Conservation (phyloP, 106 monocot genomes). For the Hemerocallis citrina region DNA sequence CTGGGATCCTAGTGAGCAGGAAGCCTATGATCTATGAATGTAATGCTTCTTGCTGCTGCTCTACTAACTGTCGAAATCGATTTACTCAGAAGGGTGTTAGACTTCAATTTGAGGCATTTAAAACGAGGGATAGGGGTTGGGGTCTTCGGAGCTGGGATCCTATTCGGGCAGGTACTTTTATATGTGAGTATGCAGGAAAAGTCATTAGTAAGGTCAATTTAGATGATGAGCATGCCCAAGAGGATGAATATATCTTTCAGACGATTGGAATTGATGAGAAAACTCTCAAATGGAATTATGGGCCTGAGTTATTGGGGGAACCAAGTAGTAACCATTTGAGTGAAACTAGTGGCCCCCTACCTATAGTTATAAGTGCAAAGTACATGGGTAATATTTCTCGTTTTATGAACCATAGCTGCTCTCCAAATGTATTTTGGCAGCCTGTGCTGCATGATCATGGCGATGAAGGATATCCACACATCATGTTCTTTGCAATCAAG, state of each 20-base stretch:
- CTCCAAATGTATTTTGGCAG: slow-evolving; percentile 69
- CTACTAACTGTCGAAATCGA: slow-evolving; percentile 49
- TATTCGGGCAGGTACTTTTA: slow-evolving; percentile 65
- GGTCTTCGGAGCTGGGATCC: slow-evolving; percentile 89
- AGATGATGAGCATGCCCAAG: slow-evolving; percentile 26
- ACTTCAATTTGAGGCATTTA: slow-evolving; percentile 76
- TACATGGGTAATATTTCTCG: slow-evolving; percentile 52
- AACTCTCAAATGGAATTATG: slow-evolving; percentile 55
- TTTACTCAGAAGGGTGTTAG: slow-evolving; percentile 51
- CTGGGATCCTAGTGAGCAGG: slow-evolving; percentile 44
- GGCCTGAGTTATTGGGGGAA: slow-evolving; percentile 55
- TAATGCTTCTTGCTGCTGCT: slow-evolving; percentile 38
- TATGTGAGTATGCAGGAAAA: slow-evolving; percentile 73
- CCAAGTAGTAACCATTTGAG: slow-evolving; percentile 10
- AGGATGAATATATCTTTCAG: slow-evolving; percentile 50
- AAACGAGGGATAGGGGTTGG: slow-evolving; percentile 60
- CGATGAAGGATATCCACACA: slow-evolving; percentile 42
- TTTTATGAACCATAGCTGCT: slow-evolving; percentile 66
- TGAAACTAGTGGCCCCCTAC: slow-evolving; percentile 19
- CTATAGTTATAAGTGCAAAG: slow-evolving; percentile 46
- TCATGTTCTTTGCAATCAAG: slow-evolving; percentile 62
- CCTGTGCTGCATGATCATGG: slow-evolving; percentile 40
- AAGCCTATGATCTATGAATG: slow-evolving; percentile 66
- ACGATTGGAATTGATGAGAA: slow-evolving; percentile 26
- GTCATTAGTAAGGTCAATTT: slow-evolving; percentile 18